Percentiles rank a stretch among this genome's conserved stretches.
Evolutionary conservation across 306 rosid genomes (phyloP).

Genomic region (Vachellia collinsii): DNA sequence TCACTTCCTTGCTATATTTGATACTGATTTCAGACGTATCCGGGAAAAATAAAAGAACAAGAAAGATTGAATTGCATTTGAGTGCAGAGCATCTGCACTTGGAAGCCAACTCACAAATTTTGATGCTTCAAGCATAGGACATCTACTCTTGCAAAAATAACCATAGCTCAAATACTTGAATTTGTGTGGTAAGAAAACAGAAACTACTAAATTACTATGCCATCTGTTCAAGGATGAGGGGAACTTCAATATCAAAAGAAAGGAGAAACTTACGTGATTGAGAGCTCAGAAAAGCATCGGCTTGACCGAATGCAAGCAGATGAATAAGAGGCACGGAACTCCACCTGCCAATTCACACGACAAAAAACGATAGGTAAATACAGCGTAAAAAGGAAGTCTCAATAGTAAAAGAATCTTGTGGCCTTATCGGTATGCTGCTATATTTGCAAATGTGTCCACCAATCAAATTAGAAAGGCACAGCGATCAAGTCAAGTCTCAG

Average conservation of each 20-base stretch:
- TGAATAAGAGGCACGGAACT: slow-evolving; percentile 70
- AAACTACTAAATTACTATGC: slow-evolving; percentile 9
- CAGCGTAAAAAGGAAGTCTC: background rate
- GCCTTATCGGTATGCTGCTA: background rate
- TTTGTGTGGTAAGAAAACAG: slow-evolving; percentile 19
- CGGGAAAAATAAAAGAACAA: slow-evolving; percentile 19
- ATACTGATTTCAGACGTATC: background rate
- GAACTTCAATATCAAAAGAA: slow-evolving; percentile 24
- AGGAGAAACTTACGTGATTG: slow-evolving; percentile 71
- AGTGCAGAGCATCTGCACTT: slow-evolving; percentile 23
- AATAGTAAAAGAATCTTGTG: slow-evolving; percentile 4
- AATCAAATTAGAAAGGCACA: background rate
- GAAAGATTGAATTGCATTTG: slow-evolving; percentile 11
- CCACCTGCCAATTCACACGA: slow-evolving; percentile 60
- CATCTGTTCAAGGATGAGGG: slow-evolving; percentile 2
- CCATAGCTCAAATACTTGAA: slow-evolving; percentile 16
- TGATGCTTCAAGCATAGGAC: slow-evolving; percentile 23
- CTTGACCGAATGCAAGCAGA: slow-evolving; percentile 76
- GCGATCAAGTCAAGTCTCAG: background rate
- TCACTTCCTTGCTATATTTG: slow-evolving; percentile 14
- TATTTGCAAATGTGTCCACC: background rate
- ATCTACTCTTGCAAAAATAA: slow-evolving; percentile 4
- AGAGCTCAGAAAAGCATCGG: slow-evolving; percentile 80
- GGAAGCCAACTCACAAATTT: slow-evolving; percentile 1
- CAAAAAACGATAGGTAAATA: background rate